Evolutionary conservation across 345 rosid species (phyloP), one percentile per base, ranked within the genome.

Genomic region (Acer yangbiense): DNA sequence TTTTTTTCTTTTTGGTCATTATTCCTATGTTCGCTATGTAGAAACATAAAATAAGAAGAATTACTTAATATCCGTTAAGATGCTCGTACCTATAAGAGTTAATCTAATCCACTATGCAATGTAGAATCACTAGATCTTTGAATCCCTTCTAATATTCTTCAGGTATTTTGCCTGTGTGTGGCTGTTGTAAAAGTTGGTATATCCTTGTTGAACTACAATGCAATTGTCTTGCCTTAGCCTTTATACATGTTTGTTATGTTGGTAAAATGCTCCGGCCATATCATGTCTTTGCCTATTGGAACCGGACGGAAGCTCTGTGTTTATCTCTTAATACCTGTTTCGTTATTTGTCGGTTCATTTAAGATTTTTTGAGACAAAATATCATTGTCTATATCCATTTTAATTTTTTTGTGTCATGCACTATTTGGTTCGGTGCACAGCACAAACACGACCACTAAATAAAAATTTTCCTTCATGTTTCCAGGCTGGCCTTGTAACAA

Each of bases 401-500:
- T 55, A 39, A n/a, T 74, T 48, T 48, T 7, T 43, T 39, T 73
- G 39, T 74, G 48, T 67, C 27, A 46, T 76, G 20, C 69, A 71
- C 29, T 46, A 14, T 64, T 74, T 76, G 74, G 55, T 80, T 18
- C 41, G 71, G 21, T 52, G 21, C 25, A 6, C 63, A 18, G 23
- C 64, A 18, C 27, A 41, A 69, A 73, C 65, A 69, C 41, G 64
- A 16, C n/a, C n/a, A 14, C 57, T 76, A 44, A 50, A 77, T 77
- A n/a, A 55, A 46, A 43, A 64, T 50, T 43, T 68, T 50, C 65
- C 39, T 67, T 16, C 74, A 72, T 69, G 32, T 78, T 74, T 79
- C 71, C 88, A 95, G 99, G 99, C 99, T 68, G 99, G 99, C 74
- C 97, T 95, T 71, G 98, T 95, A 35, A 93, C 98, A 14, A 92